phyloP scores from a whole-genome alignment of 768 basidiomycete genomes.

The Leccinum disarticulatum region DNA sequence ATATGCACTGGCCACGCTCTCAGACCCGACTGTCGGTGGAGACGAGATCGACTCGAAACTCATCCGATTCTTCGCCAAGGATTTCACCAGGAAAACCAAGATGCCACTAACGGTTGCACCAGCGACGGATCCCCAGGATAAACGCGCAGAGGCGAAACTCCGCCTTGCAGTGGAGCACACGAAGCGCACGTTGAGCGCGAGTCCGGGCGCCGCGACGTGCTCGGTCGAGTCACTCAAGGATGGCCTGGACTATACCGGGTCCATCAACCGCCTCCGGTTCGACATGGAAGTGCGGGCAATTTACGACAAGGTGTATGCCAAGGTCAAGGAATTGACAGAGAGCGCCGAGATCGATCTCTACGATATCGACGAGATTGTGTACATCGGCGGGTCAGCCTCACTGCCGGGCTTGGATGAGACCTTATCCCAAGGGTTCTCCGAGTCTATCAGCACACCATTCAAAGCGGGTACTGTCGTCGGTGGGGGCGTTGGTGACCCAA shows the following conservation, averaged over 20 bases:
- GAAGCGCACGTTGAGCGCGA: slow-evolving; percentile 88
- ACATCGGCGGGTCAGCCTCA: slow-evolving; percentile 73
- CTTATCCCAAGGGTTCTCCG: slow-evolving; percentile 51
- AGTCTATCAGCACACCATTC: slow-evolving; percentile 66
- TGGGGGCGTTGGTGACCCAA: slow-evolving; percentile 75
- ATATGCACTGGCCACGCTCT: slow-evolving; percentile 52
- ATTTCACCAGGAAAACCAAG: slow-evolving; percentile 97
- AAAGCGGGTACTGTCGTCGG: slow-evolving; percentile 64
- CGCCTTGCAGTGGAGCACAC: slow-evolving; percentile 92
- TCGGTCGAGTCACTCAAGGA: slow-evolving; percentile 94
- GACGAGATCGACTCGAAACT: slow-evolving; percentile 78
- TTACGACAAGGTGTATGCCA: slow-evolving; percentile 54
- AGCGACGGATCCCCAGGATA: slow-evolving; percentile 55
- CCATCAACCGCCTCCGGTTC: slow-evolving; percentile 55
- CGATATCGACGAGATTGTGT: slow-evolving; percentile 77
- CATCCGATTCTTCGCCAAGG: slow-evolving; percentile 89
- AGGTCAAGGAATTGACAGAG: slow-evolving; percentile 53
- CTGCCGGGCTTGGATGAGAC: slow-evolving; percentile 74
- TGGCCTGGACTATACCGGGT: slow-evolving; percentile 84
- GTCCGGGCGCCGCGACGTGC: slow-evolving; percentile 83
- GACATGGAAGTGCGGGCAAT: slow-evolving; percentile 62
- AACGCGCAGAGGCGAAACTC: slow-evolving; percentile 91
- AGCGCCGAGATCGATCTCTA: slow-evolving; percentile 56
- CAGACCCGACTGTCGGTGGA: slow-evolving; percentile 52
- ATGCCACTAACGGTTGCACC: slow-evolving; percentile 65